Conservation (phyloP, 257 asterid species). For the Cinchona pubescens region DNA sequence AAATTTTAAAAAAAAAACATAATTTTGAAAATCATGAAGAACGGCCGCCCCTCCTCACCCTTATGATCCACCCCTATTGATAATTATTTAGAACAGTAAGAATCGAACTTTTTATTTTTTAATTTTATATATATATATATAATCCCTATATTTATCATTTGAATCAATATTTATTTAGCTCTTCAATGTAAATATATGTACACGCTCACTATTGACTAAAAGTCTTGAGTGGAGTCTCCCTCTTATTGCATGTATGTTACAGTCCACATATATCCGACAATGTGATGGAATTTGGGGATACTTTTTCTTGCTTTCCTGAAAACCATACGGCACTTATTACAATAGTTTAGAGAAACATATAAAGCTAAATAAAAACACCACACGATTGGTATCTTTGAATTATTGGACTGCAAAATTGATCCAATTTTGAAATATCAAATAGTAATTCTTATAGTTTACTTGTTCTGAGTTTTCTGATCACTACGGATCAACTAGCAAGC, state of each 20-base stretch:
- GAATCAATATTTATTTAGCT: no score
- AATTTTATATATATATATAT: no score
- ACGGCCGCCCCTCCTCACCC: no score
- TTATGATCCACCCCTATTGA: no score
- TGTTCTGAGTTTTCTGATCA: slow-evolving; percentile 3
- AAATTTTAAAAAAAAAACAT: no score
- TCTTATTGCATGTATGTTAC: slow-evolving; percentile 25
- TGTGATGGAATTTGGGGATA: slow-evolving; percentile 18
- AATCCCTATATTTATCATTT: no score
- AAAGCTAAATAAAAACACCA: slow-evolving; percentile 36
- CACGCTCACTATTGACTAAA: background rate
- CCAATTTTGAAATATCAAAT: slow-evolving; percentile 17
- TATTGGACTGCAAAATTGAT: background rate
- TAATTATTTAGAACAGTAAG: no score
- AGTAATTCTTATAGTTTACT: slow-evolving; percentile 22
- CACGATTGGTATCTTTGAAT: slow-evolving; percentile 62
- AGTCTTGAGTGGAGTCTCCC: slow-evolving; percentile 24
- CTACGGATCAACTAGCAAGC: background rate
- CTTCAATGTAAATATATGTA: slow-evolving; percentile 1
- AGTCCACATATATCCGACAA: slow-evolving; percentile 39
- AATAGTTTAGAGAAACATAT: background rate
- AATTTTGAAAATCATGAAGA: no score
- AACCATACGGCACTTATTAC: slow-evolving; percentile 29
- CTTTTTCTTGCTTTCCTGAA: slow-evolving; percentile 16
- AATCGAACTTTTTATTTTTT: no score